phyloP scores from a whole-genome alignment of 2,329 filamentous ascomycete genomes.

The Pyrenophora teres region DNA sequence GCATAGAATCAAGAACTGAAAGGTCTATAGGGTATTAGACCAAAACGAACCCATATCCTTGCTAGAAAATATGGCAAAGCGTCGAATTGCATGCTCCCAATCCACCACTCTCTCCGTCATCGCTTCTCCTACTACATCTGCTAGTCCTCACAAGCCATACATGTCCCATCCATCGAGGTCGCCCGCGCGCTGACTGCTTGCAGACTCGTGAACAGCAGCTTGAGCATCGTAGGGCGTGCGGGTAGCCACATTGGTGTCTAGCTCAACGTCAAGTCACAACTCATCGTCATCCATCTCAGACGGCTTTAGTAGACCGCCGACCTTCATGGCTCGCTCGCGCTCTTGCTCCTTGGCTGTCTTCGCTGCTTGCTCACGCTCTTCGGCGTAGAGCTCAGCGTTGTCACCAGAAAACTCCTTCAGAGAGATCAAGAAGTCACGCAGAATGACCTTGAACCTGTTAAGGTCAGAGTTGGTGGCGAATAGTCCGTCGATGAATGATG shows the following conservation, averaged over 20 bases:
- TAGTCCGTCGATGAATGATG: slow-evolving; percentile 84
- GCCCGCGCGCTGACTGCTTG: slow-evolving; percentile 18
- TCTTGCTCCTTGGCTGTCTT: slow-evolving; percentile 85
- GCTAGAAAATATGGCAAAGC: slow-evolving; percentile 16
- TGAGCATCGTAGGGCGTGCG: slow-evolving; percentile 45
- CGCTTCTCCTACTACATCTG: slow-evolving; percentile 12
- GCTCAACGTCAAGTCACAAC: slow-evolving; percentile 71
- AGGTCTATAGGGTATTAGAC: slow-evolving; percentile 35
- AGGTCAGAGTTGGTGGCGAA: slow-evolving; percentile 88
- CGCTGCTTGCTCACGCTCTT: slow-evolving; percentile 92
- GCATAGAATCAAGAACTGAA: slow-evolving; percentile 27
- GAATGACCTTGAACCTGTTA: slow-evolving; percentile 91
- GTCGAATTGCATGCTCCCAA: slow-evolving; percentile 17
- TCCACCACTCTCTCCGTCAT: slow-evolving; percentile 11
- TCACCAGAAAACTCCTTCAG: slow-evolving; percentile 96
- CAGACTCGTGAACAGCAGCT: slow-evolving; percentile 13
- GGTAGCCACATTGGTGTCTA: slow-evolving; percentile 42
- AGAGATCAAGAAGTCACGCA: slow-evolving; percentile 96
- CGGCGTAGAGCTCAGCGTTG: slow-evolving; percentile 89
- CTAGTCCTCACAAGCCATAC: slow-evolving; percentile 57
- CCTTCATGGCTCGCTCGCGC: slow-evolving; percentile 89
- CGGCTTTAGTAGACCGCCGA: slow-evolving; percentile 93
- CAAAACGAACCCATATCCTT: slow-evolving; percentile 19
- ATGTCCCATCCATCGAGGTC: slow-evolving; percentile 68
- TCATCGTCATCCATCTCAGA: slow-evolving; percentile 87